These are phyloP conservation scores for Ogataea pilisensis DNA, from an alignment of 805 yeast genomes.

Conservation along the genomic window DNA sequence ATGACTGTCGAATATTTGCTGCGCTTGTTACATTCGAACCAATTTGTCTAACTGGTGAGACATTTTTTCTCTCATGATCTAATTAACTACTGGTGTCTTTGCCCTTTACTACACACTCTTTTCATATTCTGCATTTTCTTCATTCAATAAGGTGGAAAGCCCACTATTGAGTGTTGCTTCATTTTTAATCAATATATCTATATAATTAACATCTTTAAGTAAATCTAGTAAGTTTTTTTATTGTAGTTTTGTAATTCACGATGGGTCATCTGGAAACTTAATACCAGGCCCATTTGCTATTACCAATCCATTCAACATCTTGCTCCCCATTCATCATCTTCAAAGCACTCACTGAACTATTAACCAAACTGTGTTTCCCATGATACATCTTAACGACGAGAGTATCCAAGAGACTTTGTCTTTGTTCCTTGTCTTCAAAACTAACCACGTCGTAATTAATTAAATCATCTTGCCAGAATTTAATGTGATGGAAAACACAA, in stretches of 20 bases:
- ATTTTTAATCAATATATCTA: background rate
- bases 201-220: background rate
- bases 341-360: slow-evolving; percentile 22
- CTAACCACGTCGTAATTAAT: slow-evolving; percentile 9
- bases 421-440: slow-evolving; percentile 3
- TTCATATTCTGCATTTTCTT: background rate
- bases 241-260: too few species aligned
- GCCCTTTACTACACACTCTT: background rate
- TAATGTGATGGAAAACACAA: slow-evolving; percentile 10
- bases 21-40: too few species aligned
- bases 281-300: slow-evolving; percentile 29
- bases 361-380: slow-evolving; percentile 14
- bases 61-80: too few species aligned
- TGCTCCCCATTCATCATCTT: slow-evolving; percentile 9
- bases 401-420: slow-evolving; percentile 9
- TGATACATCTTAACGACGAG: slow-evolving; percentile 7
- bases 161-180: too few species aligned
- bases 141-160: too few species aligned
- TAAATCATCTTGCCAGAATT: slow-evolving; percentile 26
- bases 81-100: too few species aligned
- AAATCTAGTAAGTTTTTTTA: too few species aligned
- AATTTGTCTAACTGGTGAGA: too few species aligned
- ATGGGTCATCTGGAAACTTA: slow-evolving; percentile 6
- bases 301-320: slow-evolving; percentile 21
- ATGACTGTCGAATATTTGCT: too few species aligned